phyloP scores from a whole-genome alignment of 73 alveolate genomes.

The Tetrahymena thermophila region DNA sequence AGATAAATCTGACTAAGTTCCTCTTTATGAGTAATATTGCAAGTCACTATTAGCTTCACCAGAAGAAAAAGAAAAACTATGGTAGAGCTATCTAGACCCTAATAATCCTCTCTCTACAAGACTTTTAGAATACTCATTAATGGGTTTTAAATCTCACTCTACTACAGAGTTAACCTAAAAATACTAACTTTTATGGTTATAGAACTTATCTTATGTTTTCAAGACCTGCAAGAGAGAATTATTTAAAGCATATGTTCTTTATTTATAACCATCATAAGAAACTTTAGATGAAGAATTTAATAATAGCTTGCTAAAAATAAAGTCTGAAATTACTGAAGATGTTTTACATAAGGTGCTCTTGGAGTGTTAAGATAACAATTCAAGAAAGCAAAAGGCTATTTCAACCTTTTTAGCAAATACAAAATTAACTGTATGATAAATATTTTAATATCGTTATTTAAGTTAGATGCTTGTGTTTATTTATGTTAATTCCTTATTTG shows the following conservation, averaged over 20 bases:
- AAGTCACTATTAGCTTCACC: not conserved
- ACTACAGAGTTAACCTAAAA: not conserved
- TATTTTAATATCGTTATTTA: not conserved
- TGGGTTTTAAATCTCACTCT: constrained; percentile 6
- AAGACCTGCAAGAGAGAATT: not conserved
- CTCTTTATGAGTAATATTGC: constrained; percentile 4
- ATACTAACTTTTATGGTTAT: not conserved
- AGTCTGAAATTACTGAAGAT: not conserved
- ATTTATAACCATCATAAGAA: not conserved
- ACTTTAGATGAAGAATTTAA: not conserved
- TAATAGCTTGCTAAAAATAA: not conserved
- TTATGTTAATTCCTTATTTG: no score
- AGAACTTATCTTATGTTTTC: not conserved
- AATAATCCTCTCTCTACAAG: constrained; percentile 22
- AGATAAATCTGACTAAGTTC: constrained; percentile 34
- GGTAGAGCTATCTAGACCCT: constrained; percentile 13
- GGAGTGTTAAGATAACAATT: not conserved
- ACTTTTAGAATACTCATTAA: constrained; percentile 12
- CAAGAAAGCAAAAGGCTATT: not conserved
- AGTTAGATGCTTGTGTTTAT: no score
- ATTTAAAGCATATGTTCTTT: not conserved
- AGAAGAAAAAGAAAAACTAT: constrained; percentile 12
- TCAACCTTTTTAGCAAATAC: not conserved
- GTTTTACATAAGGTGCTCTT: not conserved
- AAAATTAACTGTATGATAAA: not conserved